These are phyloP conservation scores for Penicillium sp. DNA, from an alignment of 2,329 filamentous ascomycete species.

Conservation along the genomic window DNA sequence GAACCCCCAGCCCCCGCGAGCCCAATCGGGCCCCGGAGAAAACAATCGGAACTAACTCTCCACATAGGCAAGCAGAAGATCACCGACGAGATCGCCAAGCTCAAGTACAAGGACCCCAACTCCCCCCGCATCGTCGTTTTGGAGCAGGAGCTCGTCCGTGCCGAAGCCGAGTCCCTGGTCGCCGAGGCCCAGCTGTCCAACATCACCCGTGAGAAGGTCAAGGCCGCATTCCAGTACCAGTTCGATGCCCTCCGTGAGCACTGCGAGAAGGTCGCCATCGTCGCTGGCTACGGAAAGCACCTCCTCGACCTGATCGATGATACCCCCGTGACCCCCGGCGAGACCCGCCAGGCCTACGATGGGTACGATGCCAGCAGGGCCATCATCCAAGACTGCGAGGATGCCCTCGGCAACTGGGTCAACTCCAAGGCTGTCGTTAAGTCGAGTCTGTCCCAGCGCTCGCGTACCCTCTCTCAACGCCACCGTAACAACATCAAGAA, in stretches of 20 bases:
- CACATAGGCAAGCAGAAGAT: slow-evolving; percentile 92
- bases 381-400: slow-evolving; percentile 99
- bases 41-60: background rate
- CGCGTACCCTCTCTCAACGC: slow-evolving; percentile 83
- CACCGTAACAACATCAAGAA: slow-evolving; percentile 70
- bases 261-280: slow-evolving; percentile 96
- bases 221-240: slow-evolving; percentile 96
- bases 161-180: slow-evolving; percentile 97
- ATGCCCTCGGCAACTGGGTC: slow-evolving; percentile 96
- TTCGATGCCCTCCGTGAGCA: slow-evolving; percentile 97
- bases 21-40: background rate
- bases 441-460: slow-evolving; percentile 81
- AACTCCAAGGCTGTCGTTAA: slow-evolving; percentile 83
- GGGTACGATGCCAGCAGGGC: slow-evolving; percentile 97
- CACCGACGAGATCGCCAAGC: slow-evolving; percentile 94
- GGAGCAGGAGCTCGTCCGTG: slow-evolving; percentile 96
- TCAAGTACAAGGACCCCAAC: slow-evolving; percentile 99
- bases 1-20: slow-evolving; percentile 34
- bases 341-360: slow-evolving; percentile 93
- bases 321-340: slow-evolving; percentile 92
- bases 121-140: slow-evolving; percentile 96
- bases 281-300: slow-evolving; percentile 96
- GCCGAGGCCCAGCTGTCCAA: slow-evolving; percentile 98
- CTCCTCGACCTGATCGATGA: slow-evolving; percentile 96
- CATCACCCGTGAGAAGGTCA: slow-evolving; percentile 99